These are phyloP conservation scores for Penicillium angulare DNA, from an alignment of 495 filamentous ascomycete genomes.

Conservation along the genomic window DNA sequence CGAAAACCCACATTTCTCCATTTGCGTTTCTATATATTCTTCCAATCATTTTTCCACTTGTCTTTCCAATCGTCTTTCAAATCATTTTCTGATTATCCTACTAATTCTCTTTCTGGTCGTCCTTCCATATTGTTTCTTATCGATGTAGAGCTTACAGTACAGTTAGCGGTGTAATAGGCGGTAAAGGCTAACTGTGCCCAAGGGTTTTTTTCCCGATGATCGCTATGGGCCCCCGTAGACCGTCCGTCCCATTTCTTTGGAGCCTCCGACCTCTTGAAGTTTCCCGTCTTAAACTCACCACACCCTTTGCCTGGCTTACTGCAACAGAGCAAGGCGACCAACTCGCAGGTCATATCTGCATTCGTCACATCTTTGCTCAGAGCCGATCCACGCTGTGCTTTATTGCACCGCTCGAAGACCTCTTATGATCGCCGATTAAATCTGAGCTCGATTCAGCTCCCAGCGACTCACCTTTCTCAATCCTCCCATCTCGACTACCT, in stretches of 20 bases:
- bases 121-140: too few species aligned
- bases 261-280: not conserved
- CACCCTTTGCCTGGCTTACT: not conserved
- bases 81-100: too few species aligned
- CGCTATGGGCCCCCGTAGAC: not conserved
- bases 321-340: not conserved
- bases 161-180: not conserved
- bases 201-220: not conserved
- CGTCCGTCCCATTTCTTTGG: not conserved
- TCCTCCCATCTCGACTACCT: constrained; percentile 2
- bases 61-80: too few species aligned
- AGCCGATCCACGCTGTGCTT: not conserved
- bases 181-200: not conserved
- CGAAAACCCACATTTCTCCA: too few species aligned
- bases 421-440: not conserved
- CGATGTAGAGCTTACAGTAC: too few species aligned
- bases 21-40: too few species aligned
- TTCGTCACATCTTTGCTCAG: not conserved
- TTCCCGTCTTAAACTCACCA: too few species aligned
- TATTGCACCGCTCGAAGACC: not conserved
- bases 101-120: too few species aligned
- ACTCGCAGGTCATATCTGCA: rapidly evolving
- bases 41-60: too few species aligned
- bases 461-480: not conserved
- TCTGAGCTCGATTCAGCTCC: constrained; percentile 12